Evolutionary conservation across 2,329 filamentous ascomycete species (phyloP).

Genomic region (Fusarium sp.): DNA sequence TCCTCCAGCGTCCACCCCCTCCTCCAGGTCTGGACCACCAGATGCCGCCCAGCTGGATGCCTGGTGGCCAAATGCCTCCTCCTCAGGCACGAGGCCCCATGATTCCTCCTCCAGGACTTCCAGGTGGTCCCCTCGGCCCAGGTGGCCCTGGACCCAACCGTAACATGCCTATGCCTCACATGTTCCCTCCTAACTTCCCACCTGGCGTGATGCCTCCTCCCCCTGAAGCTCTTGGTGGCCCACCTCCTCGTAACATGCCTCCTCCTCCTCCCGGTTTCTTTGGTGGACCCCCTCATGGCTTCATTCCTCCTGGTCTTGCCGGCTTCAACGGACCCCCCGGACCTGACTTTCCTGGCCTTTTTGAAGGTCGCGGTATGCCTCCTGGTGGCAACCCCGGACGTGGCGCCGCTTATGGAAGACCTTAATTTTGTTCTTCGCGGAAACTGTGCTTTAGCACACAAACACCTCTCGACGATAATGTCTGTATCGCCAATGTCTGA

Average conservation of each 20-base stretch:
- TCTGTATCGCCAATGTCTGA: constrained; percentile 38
- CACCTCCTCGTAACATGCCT: constrained; percentile 67
- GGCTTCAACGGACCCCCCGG: constrained; percentile 67
- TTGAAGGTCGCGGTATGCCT: constrained; percentile 69
- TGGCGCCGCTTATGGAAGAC: constrained; percentile 53
- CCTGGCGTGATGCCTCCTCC: constrained; percentile 62
- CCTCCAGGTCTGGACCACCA: constrained; percentile 72
- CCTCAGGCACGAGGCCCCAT: constrained; percentile 63
- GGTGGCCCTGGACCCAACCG: constrained; percentile 49
- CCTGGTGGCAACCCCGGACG: constrained; percentile 59
- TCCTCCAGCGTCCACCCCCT: constrained; percentile 72
- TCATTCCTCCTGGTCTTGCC: constrained; percentile 68
- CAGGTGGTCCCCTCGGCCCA: constrained; percentile 45
- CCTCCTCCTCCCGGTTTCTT: constrained; percentile 71
- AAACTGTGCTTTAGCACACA: constrained; percentile 10
- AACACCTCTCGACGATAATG: constrained; percentile 7
- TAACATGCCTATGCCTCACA: constrained; percentile 66
- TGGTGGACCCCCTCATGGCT: constrained; percentile 64
- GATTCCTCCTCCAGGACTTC: constrained; percentile 72
- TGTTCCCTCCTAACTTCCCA: constrained; percentile 74
- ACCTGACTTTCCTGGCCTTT: constrained; percentile 63
- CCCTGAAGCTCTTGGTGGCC: constrained; percentile 63
- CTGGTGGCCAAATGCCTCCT: constrained; percentile 60
- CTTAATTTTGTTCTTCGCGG: constrained; percentile 28
- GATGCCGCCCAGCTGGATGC: constrained; percentile 69